Evolutionary conservation across 2,329 filamentous ascomycete species (phyloP), one percentile per base, ranked within the genome.

Genomic region (Fusarium xyrophilum): DNA sequence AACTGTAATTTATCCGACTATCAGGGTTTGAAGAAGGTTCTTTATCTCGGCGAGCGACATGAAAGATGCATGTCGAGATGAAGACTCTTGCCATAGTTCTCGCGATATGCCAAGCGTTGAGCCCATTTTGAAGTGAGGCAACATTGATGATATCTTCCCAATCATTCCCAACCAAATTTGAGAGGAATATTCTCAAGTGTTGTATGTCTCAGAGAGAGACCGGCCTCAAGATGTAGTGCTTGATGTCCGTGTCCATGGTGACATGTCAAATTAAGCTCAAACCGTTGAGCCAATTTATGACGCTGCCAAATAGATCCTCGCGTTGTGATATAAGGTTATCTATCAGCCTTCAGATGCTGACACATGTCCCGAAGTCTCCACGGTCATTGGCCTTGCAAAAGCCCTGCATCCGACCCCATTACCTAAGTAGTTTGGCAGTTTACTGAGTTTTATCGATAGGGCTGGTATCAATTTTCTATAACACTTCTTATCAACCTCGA

Each of bases 231-330:
- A 15, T 35, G 8, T 1, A 32, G 0, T 13, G 1, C n/a, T 30
- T 17, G 4, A 11, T 15, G 3, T 3, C 1, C 6, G 21, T 7
- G 2, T 11, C 7, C 7, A 2, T 11, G 21, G 13, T n/a, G 15
- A 0, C 8, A 10, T 2, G 3, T 6, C 12, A 19, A 33, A 0
- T 25, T 15, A 48, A 25, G 4, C 21, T 48, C 21, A 25, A 12
- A 6, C 15, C 17, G 3, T 25, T 1, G 12, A 35, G 30, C 13
- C 21, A 35, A 11, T 35, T 25, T 14, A 35, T 15, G 6, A 4
- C 0, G 1, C 9, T 13, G 7, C 46, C 21, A 48, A 23, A 0
- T 17, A n/a, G 3, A n/a, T 35, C 5, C 12, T 0, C 4, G 1
- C 6, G 8, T 2, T 19, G 1, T 19, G 3, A 9, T 4, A 33